Evolutionary conservation across 805 yeast species (phyloP).

Genomic region (Ogataea degrootiae): DNA sequence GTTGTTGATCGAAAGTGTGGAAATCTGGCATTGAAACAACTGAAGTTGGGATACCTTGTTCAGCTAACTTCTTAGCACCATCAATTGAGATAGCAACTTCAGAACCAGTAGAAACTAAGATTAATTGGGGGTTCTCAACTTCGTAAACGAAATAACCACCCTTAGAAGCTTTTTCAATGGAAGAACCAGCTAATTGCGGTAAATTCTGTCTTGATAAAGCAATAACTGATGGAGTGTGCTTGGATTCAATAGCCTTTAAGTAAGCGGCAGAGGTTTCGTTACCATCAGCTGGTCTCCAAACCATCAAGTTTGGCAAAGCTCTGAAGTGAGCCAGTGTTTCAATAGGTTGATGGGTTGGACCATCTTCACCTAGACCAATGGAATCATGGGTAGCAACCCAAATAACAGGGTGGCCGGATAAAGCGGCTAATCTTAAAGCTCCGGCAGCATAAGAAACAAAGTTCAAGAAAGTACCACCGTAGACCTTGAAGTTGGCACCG

Average conservation of each 20-base stretch:
- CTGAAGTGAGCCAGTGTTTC: constrained; percentile 84
- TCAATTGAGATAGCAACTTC: constrained; percentile 83
- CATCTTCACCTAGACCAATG: constrained; percentile 89
- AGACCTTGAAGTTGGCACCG: constrained; percentile 80
- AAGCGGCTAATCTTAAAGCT: constrained; percentile 80
- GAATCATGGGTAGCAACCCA: constrained; percentile 92
- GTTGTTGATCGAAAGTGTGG: constrained; percentile 81
- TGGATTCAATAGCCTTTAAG: constrained; percentile 56
- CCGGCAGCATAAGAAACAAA: constrained; percentile 81
- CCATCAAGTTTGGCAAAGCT: constrained; percentile 76
- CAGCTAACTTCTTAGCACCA: constrained; percentile 68
- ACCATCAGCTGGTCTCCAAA: constrained; percentile 94
- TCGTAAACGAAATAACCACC: constrained; percentile 85
- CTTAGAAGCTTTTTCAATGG: constrained; percentile 84
- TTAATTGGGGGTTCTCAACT: constrained; percentile 60
- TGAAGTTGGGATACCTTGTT: constrained; percentile 64
- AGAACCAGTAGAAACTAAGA: constrained; percentile 89
- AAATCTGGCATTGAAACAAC: constrained; percentile 94
- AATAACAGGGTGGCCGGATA: constrained; percentile 76
- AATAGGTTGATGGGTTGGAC: constrained; percentile 91
- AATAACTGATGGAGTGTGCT: constrained; percentile 64
- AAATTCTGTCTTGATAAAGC: constrained; percentile 83
- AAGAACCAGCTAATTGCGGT: constrained; percentile 91
- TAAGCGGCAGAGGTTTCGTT: constrained; percentile 85
- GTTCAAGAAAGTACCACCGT: constrained; percentile 98